These are phyloP conservation scores for Actinomortierella wolfii DNA, from an alignment of 371 early-diverging fungal genomes.

Conservation along the genomic window DNA sequence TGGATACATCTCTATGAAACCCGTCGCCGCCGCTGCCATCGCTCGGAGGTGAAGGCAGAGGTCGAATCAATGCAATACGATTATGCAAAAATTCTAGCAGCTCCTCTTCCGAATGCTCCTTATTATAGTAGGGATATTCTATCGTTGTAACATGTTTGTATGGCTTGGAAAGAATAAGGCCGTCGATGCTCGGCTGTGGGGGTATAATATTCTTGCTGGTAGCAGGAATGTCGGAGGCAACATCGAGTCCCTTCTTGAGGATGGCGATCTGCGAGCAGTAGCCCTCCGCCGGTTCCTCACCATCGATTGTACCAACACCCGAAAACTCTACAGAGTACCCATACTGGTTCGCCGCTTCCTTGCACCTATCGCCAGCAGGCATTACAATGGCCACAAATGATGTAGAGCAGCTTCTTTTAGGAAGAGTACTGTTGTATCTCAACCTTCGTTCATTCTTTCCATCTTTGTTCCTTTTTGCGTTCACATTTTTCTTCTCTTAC, in stretches of 20 bases:
- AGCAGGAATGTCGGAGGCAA: too few relatives aligned
- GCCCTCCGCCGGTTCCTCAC: conserved; percentile 55
- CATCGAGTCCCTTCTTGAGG: conserved; percentile 44
- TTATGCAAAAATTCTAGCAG: conserved; percentile 13
- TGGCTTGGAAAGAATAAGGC: not conserved
- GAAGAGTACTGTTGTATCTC: not conserved
- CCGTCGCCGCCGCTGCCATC: not conserved
- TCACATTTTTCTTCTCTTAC: conserved; percentile 45
- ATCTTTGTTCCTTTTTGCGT: not conserved
- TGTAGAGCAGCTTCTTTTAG: not conserved
- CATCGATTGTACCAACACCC: conserved; percentile 69
- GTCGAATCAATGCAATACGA: conserved; percentile 24
- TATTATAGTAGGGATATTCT: conserved; percentile 22
- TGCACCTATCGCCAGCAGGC: conserved; percentile 53
- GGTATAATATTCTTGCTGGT: too few relatives aligned
- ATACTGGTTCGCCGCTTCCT: conserved; percentile 57
- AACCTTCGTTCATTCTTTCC: not conserved
- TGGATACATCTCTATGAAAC: not conserved
- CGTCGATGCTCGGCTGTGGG: not conserved
- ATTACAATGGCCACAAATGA: conserved; percentile 1
- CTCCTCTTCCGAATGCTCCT: conserved; percentile 22
- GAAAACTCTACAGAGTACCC: conserved; percentile 67
- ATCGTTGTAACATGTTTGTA: conserved; percentile 11
- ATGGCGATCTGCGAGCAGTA: conserved; percentile 84
- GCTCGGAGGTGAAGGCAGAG: conserved; percentile 3